Evolutionary conservation across 192 early-diverging fungal species (phyloP), one percentile per base, ranked within the genome.

Genomic region (Rhizoclosmatium sp.): DNA sequence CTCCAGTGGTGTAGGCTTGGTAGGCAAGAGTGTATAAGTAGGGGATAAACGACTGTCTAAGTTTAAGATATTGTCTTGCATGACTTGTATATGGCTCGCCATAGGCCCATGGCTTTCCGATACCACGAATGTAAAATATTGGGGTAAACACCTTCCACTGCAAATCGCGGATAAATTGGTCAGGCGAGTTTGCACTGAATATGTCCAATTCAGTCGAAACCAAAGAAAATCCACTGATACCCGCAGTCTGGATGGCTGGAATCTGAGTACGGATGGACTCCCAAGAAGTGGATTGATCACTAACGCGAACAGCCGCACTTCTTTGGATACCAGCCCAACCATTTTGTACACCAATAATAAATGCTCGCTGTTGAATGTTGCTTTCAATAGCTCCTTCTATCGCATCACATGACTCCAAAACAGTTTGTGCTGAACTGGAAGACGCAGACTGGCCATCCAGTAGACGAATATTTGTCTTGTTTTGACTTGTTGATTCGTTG

Each of bases 21-120:
- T 41, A 41, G 21, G 72, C 72, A 41, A 75, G 21, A 5, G 58
- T 45, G 60, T 75, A 75, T 5, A 75, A 19, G 44, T 75, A 62
- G 21, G 72, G 72, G 7, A 64, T 16, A 9, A 75, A 41, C 31
- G 72, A 75, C 42, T 47, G 39, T 2, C 72, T 19, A n/a, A 75
- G 42, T 2, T 44, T 42, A 2, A 75, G 56, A 46, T 75, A 75
- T 62, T 75, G 19, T 60, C 60, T 23, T 7, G 21, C 46, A n/a
- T 62, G 42, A 23, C 59, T 46, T 21, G 72, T 75, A 56, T 62
- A 75, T 23, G 72, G 72, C 60, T 75, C 72, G 19, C 72, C 72
- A 42, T 44, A 64, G 19, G 60, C 10, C 72, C 72, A 75, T 47
- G 72, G 72, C 2, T 21, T 40, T 1, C n/a, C 45, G 41, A 7